A percentile compares a stretch with the other conserved stretches of the same genome.
phyloP scores from a whole-genome alignment of 176 grass and related monocot genomes.

The Aegilops speltoides region DNA sequence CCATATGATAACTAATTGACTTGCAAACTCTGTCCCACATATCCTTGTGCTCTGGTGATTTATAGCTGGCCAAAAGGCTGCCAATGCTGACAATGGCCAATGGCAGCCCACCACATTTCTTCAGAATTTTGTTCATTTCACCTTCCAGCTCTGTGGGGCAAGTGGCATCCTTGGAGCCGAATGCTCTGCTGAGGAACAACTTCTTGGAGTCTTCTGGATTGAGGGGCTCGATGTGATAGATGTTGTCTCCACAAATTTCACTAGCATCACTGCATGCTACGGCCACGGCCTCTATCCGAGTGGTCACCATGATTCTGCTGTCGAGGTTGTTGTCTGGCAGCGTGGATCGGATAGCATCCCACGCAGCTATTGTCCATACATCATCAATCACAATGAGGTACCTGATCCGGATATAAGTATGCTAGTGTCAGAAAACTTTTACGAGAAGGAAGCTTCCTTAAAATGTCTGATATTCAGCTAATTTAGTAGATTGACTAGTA shows the following conservation, averaged over 20 bases:
- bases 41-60: too few relatives aligned
- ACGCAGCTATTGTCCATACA: slow-evolving; percentile 13
- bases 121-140: neutral
- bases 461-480: neutral
- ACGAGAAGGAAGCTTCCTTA: neutral
- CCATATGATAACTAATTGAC: too few relatives aligned
- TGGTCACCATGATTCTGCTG: slow-evolving; percentile 24
- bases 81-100: slow-evolving; percentile 7
- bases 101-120: neutral
- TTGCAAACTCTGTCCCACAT: too few relatives aligned
- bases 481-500: neutral
- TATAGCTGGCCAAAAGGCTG: neutral
- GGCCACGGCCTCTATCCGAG: neutral
- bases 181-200: neutral
- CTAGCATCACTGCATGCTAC: neutral
- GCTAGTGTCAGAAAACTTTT: neutral
- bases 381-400: slow-evolving; percentile 27
- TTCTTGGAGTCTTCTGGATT: neutral
- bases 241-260: neutral
- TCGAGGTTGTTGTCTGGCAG: neutral
- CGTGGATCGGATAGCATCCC: neutral
- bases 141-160: neutral
- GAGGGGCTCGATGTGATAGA: neutral
- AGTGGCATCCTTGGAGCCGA: neutral
- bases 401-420: neutral